phyloP scores from a whole-genome alignment of 352 stramenopile genomes.

The Pythium brachiatum region DNA sequence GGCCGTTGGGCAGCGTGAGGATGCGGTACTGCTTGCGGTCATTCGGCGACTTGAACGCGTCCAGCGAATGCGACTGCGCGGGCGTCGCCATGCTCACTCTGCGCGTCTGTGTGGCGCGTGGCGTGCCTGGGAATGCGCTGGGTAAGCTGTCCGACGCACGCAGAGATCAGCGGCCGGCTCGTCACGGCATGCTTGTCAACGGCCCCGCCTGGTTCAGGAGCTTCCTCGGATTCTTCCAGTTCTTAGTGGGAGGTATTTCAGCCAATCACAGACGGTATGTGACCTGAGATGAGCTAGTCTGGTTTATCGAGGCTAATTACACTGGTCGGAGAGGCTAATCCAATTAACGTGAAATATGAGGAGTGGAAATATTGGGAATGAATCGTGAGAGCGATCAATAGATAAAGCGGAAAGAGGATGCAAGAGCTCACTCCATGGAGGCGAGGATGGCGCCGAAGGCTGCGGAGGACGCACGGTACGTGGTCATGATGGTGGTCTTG shows the following conservation, averaged over 20 bases:
- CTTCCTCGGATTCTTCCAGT: constrained; percentile 26
- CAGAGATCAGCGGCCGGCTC: background rate
- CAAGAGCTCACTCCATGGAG: constrained; percentile 43
- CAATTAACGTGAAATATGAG: constrained; percentile 3
- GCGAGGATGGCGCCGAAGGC: constrained; percentile 55
- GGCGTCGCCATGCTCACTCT: background rate
- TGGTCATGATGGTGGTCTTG: constrained; percentile 68
- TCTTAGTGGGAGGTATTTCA: constrained; percentile 23
- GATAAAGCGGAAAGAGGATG: background rate
- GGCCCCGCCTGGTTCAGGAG: background rate
- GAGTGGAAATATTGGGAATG: background rate
- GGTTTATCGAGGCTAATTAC: background rate
- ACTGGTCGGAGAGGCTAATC: too few species aligned
- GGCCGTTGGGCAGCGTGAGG: constrained; percentile 51
- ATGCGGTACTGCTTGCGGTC: constrained; percentile 57
- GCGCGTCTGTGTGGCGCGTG: background rate
- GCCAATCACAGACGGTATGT: constrained; percentile 12
- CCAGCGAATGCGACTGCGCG: constrained; percentile 19
- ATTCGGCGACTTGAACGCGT: constrained; percentile 37
- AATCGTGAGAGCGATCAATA: background rate
- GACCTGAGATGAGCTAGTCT: constrained; percentile 3
- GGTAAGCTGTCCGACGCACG: background rate
- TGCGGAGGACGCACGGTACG: constrained; percentile 63
- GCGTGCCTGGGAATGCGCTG: background rate
- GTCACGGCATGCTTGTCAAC: constrained; percentile 11